Evolutionary conservation across 2,329 filamentous ascomycete species (phyloP), one percentile per base, ranked within the genome.

Genomic region (Xylaria sp.): DNA sequence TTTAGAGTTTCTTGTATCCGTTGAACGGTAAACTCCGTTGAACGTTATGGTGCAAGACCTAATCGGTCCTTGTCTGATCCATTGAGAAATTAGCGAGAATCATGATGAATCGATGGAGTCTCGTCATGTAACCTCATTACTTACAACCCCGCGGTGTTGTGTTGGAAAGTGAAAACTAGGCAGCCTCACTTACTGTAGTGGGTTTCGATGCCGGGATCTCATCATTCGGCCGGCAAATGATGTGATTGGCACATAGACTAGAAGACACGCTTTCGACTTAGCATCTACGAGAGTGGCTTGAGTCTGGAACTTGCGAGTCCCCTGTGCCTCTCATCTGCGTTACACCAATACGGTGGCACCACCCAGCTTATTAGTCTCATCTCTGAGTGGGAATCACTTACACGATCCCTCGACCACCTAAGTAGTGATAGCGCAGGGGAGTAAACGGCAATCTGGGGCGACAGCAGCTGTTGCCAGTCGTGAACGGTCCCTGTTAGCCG

Each of bases 11-110:
- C n/a, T n/a, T n/a, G n/a, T n/a, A n/a, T n/a, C n/a, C n/a, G n/a
- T n/a, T n/a, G 9, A 31, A 29, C 52, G 58, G 58, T 43, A 60
- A 60, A n/a, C 15, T 44, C 58, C 58, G 58, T 55, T 13, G 13
- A 41, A 52, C 19, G 23, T 15, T n/a, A 37, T 21, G 11, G 37
- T 13, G 4, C 23, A 38, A 56, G 33, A 48, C 15, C 15, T 37
- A 15, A 15, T n/a, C n/a, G n/a, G n/a, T n/a, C n/a, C n/a, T n/a
- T 35, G 25, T 10, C 11, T 33, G 9, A 13, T 38, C 31, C 7
- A 13, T 37, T 15, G 23, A 52, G 23, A n/a, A 15, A 52, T 52
- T n/a, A 19, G 6, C n/a, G 25, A n/a, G 11, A 41, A 17, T 41
- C 6, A 31, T 31, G 23, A 21, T 27, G 17, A 27, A 46, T 11